phyloP scores from a whole-genome alignment of 2,329 filamentous ascomycete genomes.

The Botrytis pseudocinerea region DNA sequence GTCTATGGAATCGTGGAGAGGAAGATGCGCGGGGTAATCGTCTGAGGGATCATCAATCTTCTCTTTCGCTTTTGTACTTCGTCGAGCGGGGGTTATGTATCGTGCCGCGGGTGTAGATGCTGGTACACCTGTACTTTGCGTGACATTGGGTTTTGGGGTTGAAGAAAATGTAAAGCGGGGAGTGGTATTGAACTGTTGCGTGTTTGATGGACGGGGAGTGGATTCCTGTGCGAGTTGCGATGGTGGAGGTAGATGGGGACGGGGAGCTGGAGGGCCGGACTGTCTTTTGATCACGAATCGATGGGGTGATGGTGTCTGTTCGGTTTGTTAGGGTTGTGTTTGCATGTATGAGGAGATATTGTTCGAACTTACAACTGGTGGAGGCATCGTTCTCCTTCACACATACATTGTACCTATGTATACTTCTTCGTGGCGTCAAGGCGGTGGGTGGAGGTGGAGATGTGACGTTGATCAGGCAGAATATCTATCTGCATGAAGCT shows the following conservation, averaged over 20 bases:
- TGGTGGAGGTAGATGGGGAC: conserved; percentile 23
- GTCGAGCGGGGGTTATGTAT: conserved; percentile 35
- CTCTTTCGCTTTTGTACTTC: conserved; percentile 28
- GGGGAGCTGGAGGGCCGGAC: conserved; percentile 9
- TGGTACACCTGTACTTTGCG: conserved; percentile 31
- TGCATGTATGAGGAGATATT: not conserved
- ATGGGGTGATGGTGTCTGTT: conserved; percentile 44
- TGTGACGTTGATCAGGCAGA: not conserved
- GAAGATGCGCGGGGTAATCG: conserved; percentile 24
- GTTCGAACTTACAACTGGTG: conserved; percentile 37
- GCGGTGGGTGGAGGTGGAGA: conserved; percentile 7
- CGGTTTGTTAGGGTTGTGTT: conserved; percentile 24
- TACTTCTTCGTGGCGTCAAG: not conserved
- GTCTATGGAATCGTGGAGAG: conserved; percentile 37
- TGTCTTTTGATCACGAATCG: conserved; percentile 42
- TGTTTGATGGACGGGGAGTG: conserved; percentile 29
- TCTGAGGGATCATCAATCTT: conserved; percentile 31
- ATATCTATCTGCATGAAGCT: not conserved
- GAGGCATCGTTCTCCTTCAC: conserved; percentile 36
- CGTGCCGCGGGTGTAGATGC: conserved; percentile 36
- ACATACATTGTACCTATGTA: not conserved
- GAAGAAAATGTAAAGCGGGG: conserved; percentile 41
- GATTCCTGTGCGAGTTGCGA: conserved; percentile 33
- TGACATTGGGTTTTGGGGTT: conserved; percentile 33
- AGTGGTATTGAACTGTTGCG: conserved; percentile 41